Evolutionary conservation across 495 filamentous ascomycete species (phyloP).

Genomic region (Annulohypoxylon maeteangense): DNA sequence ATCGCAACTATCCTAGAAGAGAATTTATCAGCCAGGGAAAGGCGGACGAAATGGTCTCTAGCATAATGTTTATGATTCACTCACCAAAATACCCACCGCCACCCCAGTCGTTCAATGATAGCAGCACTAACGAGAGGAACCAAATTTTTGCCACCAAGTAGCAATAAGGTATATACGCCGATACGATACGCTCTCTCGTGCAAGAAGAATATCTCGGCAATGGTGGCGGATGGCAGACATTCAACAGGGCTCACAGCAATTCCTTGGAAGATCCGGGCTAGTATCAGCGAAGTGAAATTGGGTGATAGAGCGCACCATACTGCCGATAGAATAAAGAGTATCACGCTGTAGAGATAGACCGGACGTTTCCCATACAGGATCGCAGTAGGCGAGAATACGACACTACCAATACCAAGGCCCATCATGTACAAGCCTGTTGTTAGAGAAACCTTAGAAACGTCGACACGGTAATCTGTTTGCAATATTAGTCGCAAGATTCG

Average conservation of each 20-base stretch:
- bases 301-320: slow-evolving; percentile 89
- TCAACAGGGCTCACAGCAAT: slow-evolving; percentile 92
- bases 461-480: slow-evolving; percentile 68
- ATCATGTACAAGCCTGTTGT: slow-evolving; percentile 97
- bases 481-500: neutral
- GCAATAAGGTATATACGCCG: slow-evolving; percentile 91
- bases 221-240: slow-evolving; percentile 91
- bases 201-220: slow-evolving; percentile 96
- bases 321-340: slow-evolving; percentile 78
- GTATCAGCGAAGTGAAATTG: slow-evolving; percentile 79
- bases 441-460: slow-evolving; percentile 79
- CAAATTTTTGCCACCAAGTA: slow-evolving; percentile 93
- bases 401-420: slow-evolving; percentile 86
- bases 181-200: slow-evolving; percentile 95
- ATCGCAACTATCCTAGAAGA: slow-evolving; percentile 80
- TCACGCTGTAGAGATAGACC: slow-evolving; percentile 83
- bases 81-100: slow-evolving; percentile 95
- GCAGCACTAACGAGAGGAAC: slow-evolving; percentile 88
- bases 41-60: neutral
- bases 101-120: slow-evolving; percentile 79
- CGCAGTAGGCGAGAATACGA: slow-evolving; percentile 88
- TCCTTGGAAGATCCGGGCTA: slow-evolving; percentile 88
- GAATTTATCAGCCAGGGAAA: slow-evolving; percentile 37
- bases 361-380: slow-evolving; percentile 92
- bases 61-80: slow-evolving; percentile 37